phyloP scores from a whole-genome alignment of 2,329 filamentous ascomycete species.

The Pseudophaeomoniella oleicola region DNA sequence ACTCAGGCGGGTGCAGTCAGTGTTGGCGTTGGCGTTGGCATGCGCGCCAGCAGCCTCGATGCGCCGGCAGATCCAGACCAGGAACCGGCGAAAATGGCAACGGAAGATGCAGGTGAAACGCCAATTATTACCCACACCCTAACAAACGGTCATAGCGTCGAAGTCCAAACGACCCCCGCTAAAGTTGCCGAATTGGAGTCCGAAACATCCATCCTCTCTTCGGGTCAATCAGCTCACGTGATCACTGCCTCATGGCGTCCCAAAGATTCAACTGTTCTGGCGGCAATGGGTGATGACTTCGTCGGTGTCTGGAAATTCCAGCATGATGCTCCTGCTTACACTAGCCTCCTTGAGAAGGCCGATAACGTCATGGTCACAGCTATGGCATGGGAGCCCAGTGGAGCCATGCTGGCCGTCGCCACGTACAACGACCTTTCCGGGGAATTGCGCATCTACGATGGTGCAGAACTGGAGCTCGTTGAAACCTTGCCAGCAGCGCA shows the following conservation, averaged over 20 bases:
- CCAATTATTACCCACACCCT: slow-evolving; percentile 21
- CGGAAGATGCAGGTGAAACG: not conserved
- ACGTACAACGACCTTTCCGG: slow-evolving; percentile 27
- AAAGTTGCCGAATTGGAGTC: slow-evolving; percentile 31
- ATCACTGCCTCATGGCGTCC: slow-evolving; percentile 29
- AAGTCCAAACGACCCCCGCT: slow-evolving; percentile 31
- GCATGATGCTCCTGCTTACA: slow-evolving; percentile 13
- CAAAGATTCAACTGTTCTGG: slow-evolving; percentile 24
- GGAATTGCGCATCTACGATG: slow-evolving; percentile 28
- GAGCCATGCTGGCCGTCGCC: slow-evolving; percentile 30
- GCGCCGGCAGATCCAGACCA: slow-evolving; percentile 16
- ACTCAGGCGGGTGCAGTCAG: slow-evolving; percentile 15
- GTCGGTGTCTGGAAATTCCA: slow-evolving; percentile 25
- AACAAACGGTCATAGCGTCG: slow-evolving; percentile 28
- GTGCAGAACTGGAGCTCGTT: slow-evolving; percentile 23
- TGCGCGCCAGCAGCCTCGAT: slow-evolving; percentile 1
- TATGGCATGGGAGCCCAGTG: slow-evolving; percentile 29
- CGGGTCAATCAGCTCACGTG: slow-evolving; percentile 23
- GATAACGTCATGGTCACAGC: slow-evolving; percentile 25
- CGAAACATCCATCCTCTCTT: slow-evolving; percentile 26
- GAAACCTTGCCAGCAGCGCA: slow-evolving; percentile 31
- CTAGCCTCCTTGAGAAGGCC: slow-evolving; percentile 21
- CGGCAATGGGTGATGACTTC: slow-evolving; percentile 27
- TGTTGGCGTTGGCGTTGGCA: not conserved
- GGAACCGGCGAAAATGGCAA: slow-evolving; percentile 15